Evolutionary conservation across 305 asterid species (phyloP), one percentile per base, ranked within the genome.

Genomic region (Ajuga reptans): DNA sequence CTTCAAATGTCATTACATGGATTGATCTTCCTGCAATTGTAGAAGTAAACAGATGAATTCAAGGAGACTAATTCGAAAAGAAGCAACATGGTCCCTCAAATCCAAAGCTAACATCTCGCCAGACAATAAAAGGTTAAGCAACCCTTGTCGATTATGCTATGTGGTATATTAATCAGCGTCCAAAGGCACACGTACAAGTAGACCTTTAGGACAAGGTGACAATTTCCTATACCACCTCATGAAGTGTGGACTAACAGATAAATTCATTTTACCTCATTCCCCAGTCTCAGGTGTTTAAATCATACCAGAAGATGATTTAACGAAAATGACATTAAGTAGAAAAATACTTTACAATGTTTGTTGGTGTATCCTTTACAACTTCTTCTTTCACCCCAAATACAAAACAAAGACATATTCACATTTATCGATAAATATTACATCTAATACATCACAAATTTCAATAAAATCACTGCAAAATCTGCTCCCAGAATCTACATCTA

Each of bases 1-100:
- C 96, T 64, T 89, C 96, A 77, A 89, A 92, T n/a, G 92, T 86
- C 96, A 92, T 87, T 2, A 92, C 95, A 47, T 87, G 92, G 79
- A 86, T 82, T 18, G 90, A 73, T 73, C 94, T 83, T 66, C 96
- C 96, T 91, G 88, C 73, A 75, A 74, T 72, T 64, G 59, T 62
- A 6, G 46, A 54, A 36, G 16, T 6, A 43, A 66, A 31, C 11
- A 49, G 29, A 9, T 15, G 52, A 71, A n/a, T 42, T 45, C 50
- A 17, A 8, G 24, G 37, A 41, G 14, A 45, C 9, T 45, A 33
- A 41, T 27, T 33, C 11, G 3, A 72, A n/a, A 16, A 64, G 57
- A 43, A 72, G 41, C 54, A 39, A 34, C 58, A 64, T 60, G 36
- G 5, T 34, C 55, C 61, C 50, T 64, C 46, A 60, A 64, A 45